Conservation (phyloP, 2,329 filamentous ascomycete genomes). For the Ustulina deusta region DNA sequence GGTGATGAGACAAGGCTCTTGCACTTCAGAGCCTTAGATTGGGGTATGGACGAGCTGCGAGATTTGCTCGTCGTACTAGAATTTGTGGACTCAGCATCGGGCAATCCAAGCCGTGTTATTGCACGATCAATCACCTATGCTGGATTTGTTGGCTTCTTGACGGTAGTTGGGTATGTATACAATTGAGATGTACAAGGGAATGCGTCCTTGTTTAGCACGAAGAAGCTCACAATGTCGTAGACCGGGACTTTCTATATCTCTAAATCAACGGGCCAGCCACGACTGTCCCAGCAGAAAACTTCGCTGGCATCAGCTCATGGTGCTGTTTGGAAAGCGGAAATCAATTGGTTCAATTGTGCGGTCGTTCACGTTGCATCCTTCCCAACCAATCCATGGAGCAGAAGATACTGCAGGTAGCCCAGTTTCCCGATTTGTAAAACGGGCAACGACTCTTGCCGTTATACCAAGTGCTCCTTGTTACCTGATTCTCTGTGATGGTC, state of each 20-base stretch:
- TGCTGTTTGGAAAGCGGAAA: conserved; percentile 65
- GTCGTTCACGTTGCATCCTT: conserved; percentile 42
- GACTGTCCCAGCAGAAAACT: conserved; percentile 56
- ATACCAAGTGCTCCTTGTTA: conserved; percentile 66
- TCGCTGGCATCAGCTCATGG: conserved; percentile 62
- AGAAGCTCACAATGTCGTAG: conserved; percentile 41
- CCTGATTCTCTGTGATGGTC: conserved; percentile 65
- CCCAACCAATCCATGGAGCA: neutral
- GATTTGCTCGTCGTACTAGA: conserved; percentile 64
- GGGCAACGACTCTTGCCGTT: conserved; percentile 50
- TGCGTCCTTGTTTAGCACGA: neutral
- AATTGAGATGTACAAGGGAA: neutral
- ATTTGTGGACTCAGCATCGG: conserved; percentile 54
- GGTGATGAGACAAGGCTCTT: conserved; percentile 61
- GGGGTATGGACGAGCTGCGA: conserved; percentile 65
- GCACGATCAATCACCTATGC: conserved; percentile 63
- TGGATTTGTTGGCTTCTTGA: conserved; percentile 64
- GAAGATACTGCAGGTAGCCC: neutral
- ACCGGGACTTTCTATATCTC: conserved; percentile 58
- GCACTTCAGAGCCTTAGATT: conserved; percentile 68
- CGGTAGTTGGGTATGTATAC: conserved; percentile 57
- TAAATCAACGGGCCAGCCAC: conserved; percentile 65
- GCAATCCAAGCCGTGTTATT: conserved; percentile 53
- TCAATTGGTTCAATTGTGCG: conserved; percentile 66
- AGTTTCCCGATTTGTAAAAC: conserved; percentile 24